A percentile compares a stretch with the other conserved stretches of the same genome.
phyloP scores from a whole-genome alignment of 2,329 filamentous ascomycete species.

The Ophiosphaerella herpotricha region DNA sequence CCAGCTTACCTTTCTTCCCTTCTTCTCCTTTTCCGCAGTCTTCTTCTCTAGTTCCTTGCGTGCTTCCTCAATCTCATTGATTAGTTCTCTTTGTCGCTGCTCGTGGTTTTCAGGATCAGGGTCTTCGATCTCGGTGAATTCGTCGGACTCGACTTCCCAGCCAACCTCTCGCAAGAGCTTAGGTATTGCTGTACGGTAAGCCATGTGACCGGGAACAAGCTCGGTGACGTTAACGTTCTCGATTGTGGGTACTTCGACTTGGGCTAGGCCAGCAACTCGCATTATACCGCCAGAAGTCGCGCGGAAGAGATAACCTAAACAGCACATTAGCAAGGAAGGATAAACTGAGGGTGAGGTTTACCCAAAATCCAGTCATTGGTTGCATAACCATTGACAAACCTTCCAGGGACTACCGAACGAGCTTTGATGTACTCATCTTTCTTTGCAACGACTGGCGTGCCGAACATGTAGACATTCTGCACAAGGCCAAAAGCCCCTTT shows the following conservation, averaged over 20 bases:
- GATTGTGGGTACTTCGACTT: slow-evolving; percentile 78
- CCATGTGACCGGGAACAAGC: slow-evolving; percentile 90
- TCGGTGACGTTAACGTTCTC: slow-evolving; percentile 91
- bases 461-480: slow-evolving; percentile 95
- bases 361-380: slow-evolving; percentile 96
- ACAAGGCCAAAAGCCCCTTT: slow-evolving; percentile 84
- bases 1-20: slow-evolving; percentile 64
- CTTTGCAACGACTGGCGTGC: slow-evolving; percentile 88
- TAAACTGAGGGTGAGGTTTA: slow-evolving; percentile 9
- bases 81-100: slow-evolving; percentile 85
- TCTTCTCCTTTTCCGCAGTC: slow-evolving; percentile 61
- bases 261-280: slow-evolving; percentile 79
- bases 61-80: slow-evolving; percentile 95
- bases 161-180: slow-evolving; percentile 83
- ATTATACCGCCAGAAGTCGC: slow-evolving; percentile 91
- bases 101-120: slow-evolving; percentile 93
- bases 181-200: slow-evolving; percentile 92
- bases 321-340: slow-evolving; percentile 9
- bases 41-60: slow-evolving; percentile 83
- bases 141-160: slow-evolving; percentile 89
- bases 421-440: slow-evolving; percentile 85
- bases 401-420: slow-evolving; percentile 83
- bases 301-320: slow-evolving; percentile 80
- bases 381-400: slow-evolving; percentile 93
- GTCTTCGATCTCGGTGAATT: slow-evolving; percentile 96